A percentile compares a stretch with the other conserved stretches of the same genome.
Evolutionary conservation across 352 stramenopile species (phyloP).

Genomic region (Phytophthora tubulina): DNA sequence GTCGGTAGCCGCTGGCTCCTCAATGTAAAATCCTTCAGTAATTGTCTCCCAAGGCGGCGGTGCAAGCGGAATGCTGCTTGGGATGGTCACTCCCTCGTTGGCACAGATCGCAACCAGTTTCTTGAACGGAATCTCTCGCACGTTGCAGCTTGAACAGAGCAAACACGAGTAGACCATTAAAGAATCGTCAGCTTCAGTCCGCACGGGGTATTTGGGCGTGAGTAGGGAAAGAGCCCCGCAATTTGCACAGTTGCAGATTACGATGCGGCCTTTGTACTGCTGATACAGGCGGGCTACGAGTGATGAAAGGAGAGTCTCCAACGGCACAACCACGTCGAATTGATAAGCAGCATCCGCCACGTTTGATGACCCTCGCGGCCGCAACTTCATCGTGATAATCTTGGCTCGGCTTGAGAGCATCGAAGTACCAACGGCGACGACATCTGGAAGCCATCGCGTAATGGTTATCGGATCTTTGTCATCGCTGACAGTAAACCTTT

Average conservation of each 20-base stretch:
- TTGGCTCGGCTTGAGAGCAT: constrained; percentile 62
- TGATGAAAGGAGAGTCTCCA: constrained; percentile 53
- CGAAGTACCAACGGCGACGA: constrained; percentile 64
- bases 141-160: constrained; percentile 76
- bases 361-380: constrained; percentile 31
- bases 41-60: constrained; percentile 47
- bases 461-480: constrained; percentile 51
- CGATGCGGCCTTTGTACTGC: constrained; percentile 43
- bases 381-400: constrained; percentile 67
- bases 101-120: constrained; percentile 61
- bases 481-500: constrained; percentile 48
- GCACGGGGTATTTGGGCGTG: constrained; percentile 51
- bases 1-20: constrained; percentile 54
- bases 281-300: constrained; percentile 63
- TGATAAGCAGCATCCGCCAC: constrained; percentile 66
- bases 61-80: constrained; percentile 46
- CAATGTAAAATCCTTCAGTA: constrained; percentile 66
- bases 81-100: constrained; percentile 54
- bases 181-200: constrained; percentile 31
- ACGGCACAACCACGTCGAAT: constrained; percentile 45
- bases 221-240: constrained; percentile 71
- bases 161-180: constrained; percentile 70
- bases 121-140: constrained; percentile 71
- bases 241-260: constrained; percentile 63
- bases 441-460: constrained; percentile 55